A percentile compares a stretch with the other conserved stretches of the same genome.
Conservation (phyloP, 1,284 basidiomycete genomes). For the Cryptococcus jaspeensis region DNA sequence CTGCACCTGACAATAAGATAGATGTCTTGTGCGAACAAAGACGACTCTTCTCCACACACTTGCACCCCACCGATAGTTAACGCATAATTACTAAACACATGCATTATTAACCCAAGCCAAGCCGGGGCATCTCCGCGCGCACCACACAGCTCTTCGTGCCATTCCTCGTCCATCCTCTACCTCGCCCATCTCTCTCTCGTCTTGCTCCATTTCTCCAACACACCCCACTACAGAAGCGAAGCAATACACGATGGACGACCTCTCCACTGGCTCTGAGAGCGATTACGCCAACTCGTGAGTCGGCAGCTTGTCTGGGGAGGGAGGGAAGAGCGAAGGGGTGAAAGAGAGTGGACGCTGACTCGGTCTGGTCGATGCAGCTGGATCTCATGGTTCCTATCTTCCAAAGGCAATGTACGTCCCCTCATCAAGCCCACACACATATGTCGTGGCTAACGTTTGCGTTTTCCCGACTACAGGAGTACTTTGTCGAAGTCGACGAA, state of each 20-base stretch:
- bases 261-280: conserved; percentile 51
- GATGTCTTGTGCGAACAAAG: no score
- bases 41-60: no score
- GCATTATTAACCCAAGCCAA: no score
- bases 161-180: no score
- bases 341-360: not conserved
- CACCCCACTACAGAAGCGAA: no score
- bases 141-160: no score
- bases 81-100: no score
- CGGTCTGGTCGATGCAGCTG: conserved; percentile 63
- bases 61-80: no score
- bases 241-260: conserved; percentile 26
- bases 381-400: conserved; percentile 98
- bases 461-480: conserved; percentile 59
- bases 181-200: no score
- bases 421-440: not conserved
- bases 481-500: conserved; percentile 99
- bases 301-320: not conserved
- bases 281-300: conserved; percentile 52
- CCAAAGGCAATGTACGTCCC: conserved; percentile 54
- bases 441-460: conserved; percentile 9
- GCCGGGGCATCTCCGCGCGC: no score
- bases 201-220: no score
- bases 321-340: not conserved
- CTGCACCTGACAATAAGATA: no score